A percentile compares a stretch with the other conserved stretches of the same genome.
Conservation (phyloP, 164 flowering plant genomes). For the Cinnamomum chago region DNA sequence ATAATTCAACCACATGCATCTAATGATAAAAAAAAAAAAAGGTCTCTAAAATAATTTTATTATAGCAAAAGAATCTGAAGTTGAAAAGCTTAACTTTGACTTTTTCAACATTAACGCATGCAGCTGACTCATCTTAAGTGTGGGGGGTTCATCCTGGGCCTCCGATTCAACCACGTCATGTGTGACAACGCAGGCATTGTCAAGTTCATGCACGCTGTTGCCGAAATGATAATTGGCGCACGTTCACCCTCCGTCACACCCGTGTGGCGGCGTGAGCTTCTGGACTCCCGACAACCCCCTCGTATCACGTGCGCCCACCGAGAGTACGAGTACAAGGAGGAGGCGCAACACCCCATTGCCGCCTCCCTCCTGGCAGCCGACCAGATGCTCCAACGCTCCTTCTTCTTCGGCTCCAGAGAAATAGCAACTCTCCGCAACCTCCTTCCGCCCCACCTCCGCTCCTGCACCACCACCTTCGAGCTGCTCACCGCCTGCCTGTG, state of each 20-base stretch:
- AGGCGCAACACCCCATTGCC: constrained; percentile 1
- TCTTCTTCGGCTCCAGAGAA: constrained; percentile 26
- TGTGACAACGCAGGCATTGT: constrained; percentile 26
- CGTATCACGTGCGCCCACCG: constrained; percentile 17
- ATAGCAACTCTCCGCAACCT: constrained; percentile 11
- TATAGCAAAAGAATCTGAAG: no score
- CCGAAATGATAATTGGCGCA: constrained; percentile 27
- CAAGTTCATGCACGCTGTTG: constrained; percentile 28
- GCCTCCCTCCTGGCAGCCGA: constrained; percentile 5
- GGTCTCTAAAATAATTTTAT: no score
- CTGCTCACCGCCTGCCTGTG: constrained; percentile 33
- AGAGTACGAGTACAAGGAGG: constrained; percentile 18
- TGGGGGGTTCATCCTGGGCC: constrained; percentile 34
- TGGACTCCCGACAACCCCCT: constrained; percentile 25
- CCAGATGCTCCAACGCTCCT: constrained; percentile 20
- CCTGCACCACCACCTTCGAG: constrained; percentile 21
- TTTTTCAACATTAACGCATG: no score
- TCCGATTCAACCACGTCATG: constrained; percentile 36
- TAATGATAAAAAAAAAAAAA: no score
- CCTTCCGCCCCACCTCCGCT: constrained; percentile 8
- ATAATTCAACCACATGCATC: no score
- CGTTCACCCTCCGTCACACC: constrained; percentile 23
- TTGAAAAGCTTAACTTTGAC: no score
- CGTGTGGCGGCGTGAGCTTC: constrained; percentile 24
- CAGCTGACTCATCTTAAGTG: constrained; percentile 36